Percentiles rank a stretch among this genome's conserved stretches.
These are phyloP conservation scores for Arbutus unedo DNA, from an alignment of 148 eudicot genomes.

Conservation along the genomic window DNA sequence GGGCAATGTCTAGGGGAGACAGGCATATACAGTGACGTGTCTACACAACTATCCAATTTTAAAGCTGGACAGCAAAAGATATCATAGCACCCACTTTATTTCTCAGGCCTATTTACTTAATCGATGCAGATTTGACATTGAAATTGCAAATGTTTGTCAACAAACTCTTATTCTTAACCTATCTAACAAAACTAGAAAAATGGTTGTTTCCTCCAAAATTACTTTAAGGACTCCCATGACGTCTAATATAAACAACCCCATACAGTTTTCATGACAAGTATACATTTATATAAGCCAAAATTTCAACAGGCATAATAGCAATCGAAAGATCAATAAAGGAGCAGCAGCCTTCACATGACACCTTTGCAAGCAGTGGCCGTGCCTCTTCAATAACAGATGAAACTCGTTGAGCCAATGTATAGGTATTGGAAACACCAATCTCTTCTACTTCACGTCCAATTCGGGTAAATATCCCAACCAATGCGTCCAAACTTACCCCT, in stretches of 20 bases:
- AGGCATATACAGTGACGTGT: background rate
- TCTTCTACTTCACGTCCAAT: slow-evolving; percentile 85
- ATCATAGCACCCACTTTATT: background rate
- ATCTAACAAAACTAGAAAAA: background rate
- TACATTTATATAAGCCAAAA: background rate
- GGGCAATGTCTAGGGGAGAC: background rate
- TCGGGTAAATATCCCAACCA: slow-evolving; percentile 92
- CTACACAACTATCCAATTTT: background rate
- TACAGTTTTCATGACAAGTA: background rate
- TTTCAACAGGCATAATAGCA: slow-evolving; percentile 3
- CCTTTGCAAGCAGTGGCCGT: slow-evolving; percentile 73
- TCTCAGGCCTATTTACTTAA: background rate
- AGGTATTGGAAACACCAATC: slow-evolving; percentile 77
- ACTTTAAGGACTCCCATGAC: background rate
- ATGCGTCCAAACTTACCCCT: slow-evolving; percentile 94
- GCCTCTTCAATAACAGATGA: slow-evolving; percentile 80
- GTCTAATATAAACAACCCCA: background rate
- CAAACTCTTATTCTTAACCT: background rate
- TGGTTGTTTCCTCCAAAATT: background rate
- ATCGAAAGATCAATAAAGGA: slow-evolving; percentile 14
- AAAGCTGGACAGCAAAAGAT: background rate
- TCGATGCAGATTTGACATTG: background rate
- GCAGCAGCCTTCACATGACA: slow-evolving; percentile 31
- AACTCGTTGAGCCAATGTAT: slow-evolving; percentile 61
- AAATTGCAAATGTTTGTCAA: background rate